Evolutionary conservation across 805 yeast species (phyloP), one percentile per base, ranked within the genome.

Genomic region (Pichia gijzeniarum): DNA sequence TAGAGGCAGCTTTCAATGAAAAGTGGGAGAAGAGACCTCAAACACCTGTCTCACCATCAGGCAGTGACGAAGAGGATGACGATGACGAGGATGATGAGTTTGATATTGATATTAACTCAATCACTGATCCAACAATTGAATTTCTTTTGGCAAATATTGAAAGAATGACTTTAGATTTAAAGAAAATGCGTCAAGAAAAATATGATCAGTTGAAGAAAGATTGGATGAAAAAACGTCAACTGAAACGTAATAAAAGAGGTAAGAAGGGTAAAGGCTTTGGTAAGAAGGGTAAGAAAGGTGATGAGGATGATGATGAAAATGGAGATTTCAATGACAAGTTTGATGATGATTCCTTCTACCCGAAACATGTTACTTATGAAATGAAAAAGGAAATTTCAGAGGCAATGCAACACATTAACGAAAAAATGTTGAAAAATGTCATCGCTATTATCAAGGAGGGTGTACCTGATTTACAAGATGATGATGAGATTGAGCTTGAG

Each of bases 341-440:
- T 48, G 48, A 45, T 35, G 45, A 32, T 20, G 20, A 22, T 4
- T 39, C 50, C 4, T 45, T 59, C 20, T 62, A 63, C 40, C 67
- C 68, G 45, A 59, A 64, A 13, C 65, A 62, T 44, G 88, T 91
- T 43, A 86, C 96, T 0, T 93, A 87, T 61, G 98, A 90, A 59
- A 91, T 91, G 98, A 93, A 93, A 75, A 86, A 87, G 61, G 93
- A 88, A 62, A 81, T 93, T 48, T 79, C 89, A 45, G 97, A 89
- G 59, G 81, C 81, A 54, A 90, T 93, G 61, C 80, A 82, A 43
- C 80, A 79, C 48, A 61, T 75, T 41, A 77, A 88, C 37, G 95
- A 89, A 53, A 79, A 82, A 64, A 87, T 86, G 68, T 70, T 91
- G 56, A 85, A 82, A 55, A 83, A 85, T 48, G 95, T 89, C 30